Evolutionary conservation across 306 rosid genomes (phyloP).

Genomic region (Citrullus amarus): DNA sequence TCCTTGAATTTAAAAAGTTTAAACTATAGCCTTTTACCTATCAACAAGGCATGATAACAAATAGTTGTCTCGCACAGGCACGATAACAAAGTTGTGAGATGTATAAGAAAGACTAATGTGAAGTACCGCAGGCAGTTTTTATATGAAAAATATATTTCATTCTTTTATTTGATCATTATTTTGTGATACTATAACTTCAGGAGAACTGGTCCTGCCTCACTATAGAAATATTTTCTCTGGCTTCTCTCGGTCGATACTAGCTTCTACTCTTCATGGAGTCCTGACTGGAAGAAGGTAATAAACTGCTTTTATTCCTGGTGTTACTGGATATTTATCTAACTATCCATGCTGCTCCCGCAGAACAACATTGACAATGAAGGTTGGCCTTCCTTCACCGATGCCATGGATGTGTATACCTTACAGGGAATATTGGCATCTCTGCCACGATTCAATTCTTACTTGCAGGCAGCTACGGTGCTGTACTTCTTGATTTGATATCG

Average conservation of each 20-base stretch:
- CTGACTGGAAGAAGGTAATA: slow-evolving; percentile 67
- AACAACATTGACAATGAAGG: slow-evolving; percentile 32
- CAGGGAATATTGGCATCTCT: slow-evolving; percentile 66
- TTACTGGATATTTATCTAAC: slow-evolving; percentile 1
- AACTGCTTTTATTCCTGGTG: not conserved
- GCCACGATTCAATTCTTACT: slow-evolving; percentile 47
- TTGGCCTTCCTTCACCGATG: slow-evolving; percentile 53
- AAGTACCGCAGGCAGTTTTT: not conserved
- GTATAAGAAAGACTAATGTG: not conserved
- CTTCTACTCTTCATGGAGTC: slow-evolving; percentile 45
- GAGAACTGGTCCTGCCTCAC: slow-evolving; percentile 34
- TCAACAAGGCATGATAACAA: not conserved
- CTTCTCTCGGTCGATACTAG: slow-evolving; percentile 20
- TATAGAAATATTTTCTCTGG: slow-evolving; percentile 25
- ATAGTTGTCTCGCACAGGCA: not conserved
- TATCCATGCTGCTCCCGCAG: slow-evolving; percentile 22
- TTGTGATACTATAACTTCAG: slow-evolving; percentile 11
- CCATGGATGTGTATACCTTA: slow-evolving; percentile 74
- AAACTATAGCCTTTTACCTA: not conserved
- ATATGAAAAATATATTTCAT: not conserved
- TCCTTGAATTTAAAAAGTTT: not conserved
- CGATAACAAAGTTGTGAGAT: not conserved
- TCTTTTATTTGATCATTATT: slow-evolving; percentile 1
- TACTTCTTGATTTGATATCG: not conserved
- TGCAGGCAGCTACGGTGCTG: slow-evolving; percentile 14